These are phyloP conservation scores for Phanerochaete carnosa DNA, from an alignment of 768 basidiomycete genomes.

Conservation along the genomic window DNA sequence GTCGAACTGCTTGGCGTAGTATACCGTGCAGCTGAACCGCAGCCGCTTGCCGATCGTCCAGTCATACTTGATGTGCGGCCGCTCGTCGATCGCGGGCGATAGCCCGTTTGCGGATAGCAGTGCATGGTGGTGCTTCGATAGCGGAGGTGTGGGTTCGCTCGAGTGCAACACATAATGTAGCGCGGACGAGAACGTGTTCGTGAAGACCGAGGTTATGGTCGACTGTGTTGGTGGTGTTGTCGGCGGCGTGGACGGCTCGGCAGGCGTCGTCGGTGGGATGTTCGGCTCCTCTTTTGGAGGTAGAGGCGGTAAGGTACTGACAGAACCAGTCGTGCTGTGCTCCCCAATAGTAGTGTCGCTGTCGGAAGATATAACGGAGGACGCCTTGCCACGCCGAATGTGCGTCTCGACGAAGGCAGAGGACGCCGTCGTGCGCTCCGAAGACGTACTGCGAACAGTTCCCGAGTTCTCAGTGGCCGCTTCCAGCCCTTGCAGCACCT, in stretches of 20 bases:
- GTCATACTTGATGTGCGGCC: constrained; percentile 81
- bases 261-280: neutral
- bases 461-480: constrained; percentile 26
- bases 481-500: constrained; percentile 45
- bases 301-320: constrained; percentile 4
- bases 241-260: constrained; percentile 2
- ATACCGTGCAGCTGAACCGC: constrained; percentile 78
- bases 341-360: constrained; percentile 32
- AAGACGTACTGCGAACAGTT: constrained; percentile 13
- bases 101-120: constrained; percentile 38
- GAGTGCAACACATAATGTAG: constrained; percentile 54
- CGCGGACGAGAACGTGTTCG: constrained; percentile 53
- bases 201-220: constrained; percentile 38
- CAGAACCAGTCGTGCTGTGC: constrained; percentile 6
- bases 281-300: constrained; percentile 22
- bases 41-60: constrained; percentile 73
- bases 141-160: constrained; percentile 32
- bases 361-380: constrained; percentile 38
- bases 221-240: constrained; percentile 6
- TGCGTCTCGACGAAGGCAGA: constrained; percentile 34
- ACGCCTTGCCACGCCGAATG: constrained; percentile 35
- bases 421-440: constrained; percentile 8
- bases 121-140: constrained; percentile 46
- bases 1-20: constrained; percentile 82
- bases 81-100: constrained; percentile 51